Conservation (phyloP, 495 filamentous ascomycete genomes). For the Thermochaetoides thermophila region DNA sequence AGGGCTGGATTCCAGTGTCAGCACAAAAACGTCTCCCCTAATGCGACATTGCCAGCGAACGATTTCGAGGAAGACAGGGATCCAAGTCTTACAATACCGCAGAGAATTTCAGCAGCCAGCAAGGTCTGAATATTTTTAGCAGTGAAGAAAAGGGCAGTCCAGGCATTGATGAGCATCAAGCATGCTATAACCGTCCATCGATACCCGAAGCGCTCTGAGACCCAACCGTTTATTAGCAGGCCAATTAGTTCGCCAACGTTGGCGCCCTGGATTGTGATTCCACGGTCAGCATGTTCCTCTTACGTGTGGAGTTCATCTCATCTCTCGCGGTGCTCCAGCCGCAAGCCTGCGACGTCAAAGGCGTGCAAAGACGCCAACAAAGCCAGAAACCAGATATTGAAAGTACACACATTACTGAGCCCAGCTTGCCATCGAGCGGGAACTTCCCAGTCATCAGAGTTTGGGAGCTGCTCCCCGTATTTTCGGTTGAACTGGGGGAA, state of each 20-base stretch:
- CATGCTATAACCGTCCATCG: conserved; percentile 55
- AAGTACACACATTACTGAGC: conserved; percentile 44
- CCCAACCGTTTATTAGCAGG: conserved; percentile 59
- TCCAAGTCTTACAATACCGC: conserved; percentile 38
- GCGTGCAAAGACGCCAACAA: too few species aligned
- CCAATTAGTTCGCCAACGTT: conserved; percentile 58
- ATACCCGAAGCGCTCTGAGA: conserved; percentile 64
- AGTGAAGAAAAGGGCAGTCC: conserved; percentile 66
- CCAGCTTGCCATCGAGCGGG: conserved; percentile 64
- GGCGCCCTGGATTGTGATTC: conserved; percentile 12
- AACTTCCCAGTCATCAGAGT: conserved; percentile 53
- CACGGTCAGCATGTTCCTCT: conserved; percentile 1
- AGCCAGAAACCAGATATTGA: not conserved
- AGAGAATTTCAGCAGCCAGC: conserved; percentile 59
- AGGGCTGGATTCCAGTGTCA: conserved; percentile 23
- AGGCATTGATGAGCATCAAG: conserved; percentile 47
- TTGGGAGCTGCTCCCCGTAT: conserved; percentile 42
- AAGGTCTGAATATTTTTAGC: conserved; percentile 53
- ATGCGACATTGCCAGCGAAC: not conserved
- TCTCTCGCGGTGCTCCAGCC: too few species aligned
- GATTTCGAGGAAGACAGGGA: conserved; percentile 8
- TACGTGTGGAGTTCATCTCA: conserved; percentile 3
- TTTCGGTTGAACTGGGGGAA: conserved; percentile 51
- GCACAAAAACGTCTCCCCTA: too few species aligned
- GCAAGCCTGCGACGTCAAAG: too few species aligned